Conservation (phyloP, 1,284 basidiomycete species). For the Anthracocystis panici-leucophaei region DNA sequence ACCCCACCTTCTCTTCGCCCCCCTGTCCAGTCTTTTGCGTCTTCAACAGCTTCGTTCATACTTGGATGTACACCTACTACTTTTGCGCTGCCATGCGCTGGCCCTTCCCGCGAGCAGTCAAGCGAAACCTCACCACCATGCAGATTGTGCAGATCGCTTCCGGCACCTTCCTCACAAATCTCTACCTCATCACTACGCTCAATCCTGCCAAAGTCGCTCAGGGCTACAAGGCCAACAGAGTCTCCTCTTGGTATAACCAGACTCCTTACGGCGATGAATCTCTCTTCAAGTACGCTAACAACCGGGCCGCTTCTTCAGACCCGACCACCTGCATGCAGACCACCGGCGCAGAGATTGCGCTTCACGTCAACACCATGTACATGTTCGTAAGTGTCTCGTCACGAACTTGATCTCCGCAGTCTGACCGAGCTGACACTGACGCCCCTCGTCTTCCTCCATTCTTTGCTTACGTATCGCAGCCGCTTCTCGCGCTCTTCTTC, state of each 20-base stretch:
- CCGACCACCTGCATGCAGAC: constrained; percentile 54
- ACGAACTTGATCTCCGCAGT: neutral
- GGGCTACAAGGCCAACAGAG: constrained; percentile 23
- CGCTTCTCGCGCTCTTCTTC: constrained; percentile 59
- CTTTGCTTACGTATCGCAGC: constrained; percentile 20
- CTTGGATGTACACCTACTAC: constrained; percentile 64
- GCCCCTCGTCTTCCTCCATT: neutral
- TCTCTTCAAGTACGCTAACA: constrained; percentile 33
- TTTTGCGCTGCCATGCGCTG: constrained; percentile 56
- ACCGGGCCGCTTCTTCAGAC: constrained; percentile 25
- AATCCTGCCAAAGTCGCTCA: constrained; percentile 30
- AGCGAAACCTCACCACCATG: constrained; percentile 63
- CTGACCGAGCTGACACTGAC: no score
- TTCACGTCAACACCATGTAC: constrained; percentile 63
- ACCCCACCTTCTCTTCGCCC: no score
- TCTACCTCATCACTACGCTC: constrained; percentile 54
- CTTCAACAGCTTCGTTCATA: constrained; percentile 66
- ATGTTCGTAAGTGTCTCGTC: constrained; percentile 51
- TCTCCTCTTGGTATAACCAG: constrained; percentile 20
- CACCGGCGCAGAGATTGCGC: constrained; percentile 52
- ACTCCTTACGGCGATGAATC: constrained; percentile 8
- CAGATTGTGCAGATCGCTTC: constrained; percentile 63
- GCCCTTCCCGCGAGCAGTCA: constrained; percentile 61
- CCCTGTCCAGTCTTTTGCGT: constrained; percentile 49
- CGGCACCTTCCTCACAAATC: constrained; percentile 60